A percentile compares a stretch with the other conserved stretches of the same genome.
phyloP scores from a whole-genome alignment of 768 basidiomycete species.

The Crucibulum laeve region DNA sequence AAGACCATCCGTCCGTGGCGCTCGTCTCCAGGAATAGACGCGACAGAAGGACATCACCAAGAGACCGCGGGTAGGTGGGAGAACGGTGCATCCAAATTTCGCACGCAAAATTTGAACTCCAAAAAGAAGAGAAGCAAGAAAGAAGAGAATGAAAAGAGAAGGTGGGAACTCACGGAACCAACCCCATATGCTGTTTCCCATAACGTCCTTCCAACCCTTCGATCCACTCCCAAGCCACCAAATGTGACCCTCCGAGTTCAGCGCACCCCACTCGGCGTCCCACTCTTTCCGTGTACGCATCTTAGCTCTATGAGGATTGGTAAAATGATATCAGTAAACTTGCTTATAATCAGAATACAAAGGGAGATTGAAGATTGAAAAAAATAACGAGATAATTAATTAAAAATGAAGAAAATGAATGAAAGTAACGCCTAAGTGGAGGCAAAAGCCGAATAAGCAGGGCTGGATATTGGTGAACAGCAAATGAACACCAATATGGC shows the following conservation, averaged over 20 bases:
- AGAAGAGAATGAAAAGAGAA: conserved; percentile 3
- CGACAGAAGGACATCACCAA: too few species aligned
- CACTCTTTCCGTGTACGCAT: conserved; percentile 43
- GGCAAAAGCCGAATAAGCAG: too few species aligned
- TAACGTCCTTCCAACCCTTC: conserved; percentile 74
- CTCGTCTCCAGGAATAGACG: too few species aligned
- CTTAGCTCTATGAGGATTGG: conserved; percentile 39
- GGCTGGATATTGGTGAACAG: too few species aligned
- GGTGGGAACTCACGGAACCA: conserved; percentile 71
- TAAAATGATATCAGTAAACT: too few species aligned
- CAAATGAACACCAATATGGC: too few species aligned
- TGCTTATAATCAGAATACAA: too few species aligned
- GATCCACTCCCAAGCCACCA: conserved; percentile 75
- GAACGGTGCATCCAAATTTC: too few species aligned
- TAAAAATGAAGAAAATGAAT: background rate
- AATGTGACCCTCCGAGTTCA: conserved; percentile 73
- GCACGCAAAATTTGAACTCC: conserved; percentile 1
- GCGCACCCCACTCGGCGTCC: conserved; percentile 79
- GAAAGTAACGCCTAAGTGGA: background rate
- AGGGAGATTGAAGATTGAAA: background rate
- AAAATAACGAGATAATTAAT: background rate
- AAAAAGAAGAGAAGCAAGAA: conserved; percentile 1
- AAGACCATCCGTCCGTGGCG: too few species aligned
- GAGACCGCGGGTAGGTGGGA: too few species aligned
- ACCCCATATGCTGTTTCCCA: conserved; percentile 63